Evolutionary conservation across 305 asterid species (phyloP), one percentile per base, ranked within the genome.

Genomic region (Solanum aculeatissimum): DNA sequence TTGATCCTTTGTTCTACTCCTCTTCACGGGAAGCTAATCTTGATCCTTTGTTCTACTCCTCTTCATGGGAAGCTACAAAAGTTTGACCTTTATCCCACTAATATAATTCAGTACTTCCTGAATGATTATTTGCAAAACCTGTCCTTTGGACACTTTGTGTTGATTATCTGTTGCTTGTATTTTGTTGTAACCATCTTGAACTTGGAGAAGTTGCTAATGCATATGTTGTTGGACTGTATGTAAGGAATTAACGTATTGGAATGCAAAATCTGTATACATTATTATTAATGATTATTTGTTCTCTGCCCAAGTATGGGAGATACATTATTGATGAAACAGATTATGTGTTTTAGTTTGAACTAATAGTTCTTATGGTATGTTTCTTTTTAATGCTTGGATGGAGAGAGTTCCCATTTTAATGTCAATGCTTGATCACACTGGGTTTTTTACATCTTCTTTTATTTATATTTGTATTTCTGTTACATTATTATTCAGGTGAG

Each of bases 401-500:
- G 35, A 47, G 43, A 45, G 58, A 7, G 40, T 72, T 23, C 15
- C 23, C 6, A 47, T 9, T 72, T 49, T 16, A 49, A 18, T 75
- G 23, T 16, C 63, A 27, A 75, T 49, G 42, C 43, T 75, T 75
- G 82, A 27, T 23, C 81, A 71, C 19, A 6, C 15, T 35, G 51
- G 29, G 38, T 15, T 9, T 75, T 16, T 15, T 75, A 9, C 15
- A 1, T 35, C 42, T 19, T 55, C 40, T 58, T 55, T 27, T 63
- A 7, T 45, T 51, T 49, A 18, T 25, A 75, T 66, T 62, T 71
- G 53, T 18, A 58, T 1, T 40, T 53, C 57, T 66, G 10, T 70
- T 66, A 53, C 57, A 57, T 29, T 47, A 57, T 23, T 27, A 45
- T 69, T 49, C 94, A 95, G 98, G 90, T 93, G 70, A 90, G 86